A percentile compares a stretch with the other conserved stretches of the same genome.
These are phyloP conservation scores for Colletotrichum neosansevieriae DNA, from an alignment of 2,329 filamentous ascomycete species.

Conservation along the genomic window DNA sequence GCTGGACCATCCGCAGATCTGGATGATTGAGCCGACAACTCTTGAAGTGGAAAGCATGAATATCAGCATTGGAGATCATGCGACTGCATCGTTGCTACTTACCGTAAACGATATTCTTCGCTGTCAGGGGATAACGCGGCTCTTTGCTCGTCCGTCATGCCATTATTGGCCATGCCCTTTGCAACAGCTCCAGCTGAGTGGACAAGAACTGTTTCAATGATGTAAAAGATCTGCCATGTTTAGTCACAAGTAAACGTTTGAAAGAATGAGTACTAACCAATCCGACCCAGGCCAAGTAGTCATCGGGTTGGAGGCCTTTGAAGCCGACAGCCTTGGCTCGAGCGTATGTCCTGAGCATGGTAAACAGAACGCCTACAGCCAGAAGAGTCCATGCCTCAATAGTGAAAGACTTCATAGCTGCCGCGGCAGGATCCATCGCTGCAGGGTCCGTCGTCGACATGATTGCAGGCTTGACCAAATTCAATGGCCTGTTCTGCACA, in stretches of 20 bases:
- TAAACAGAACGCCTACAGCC: constrained; percentile 49
- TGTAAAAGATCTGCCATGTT: constrained; percentile 60
- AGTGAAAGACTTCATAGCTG: constrained; percentile 46
- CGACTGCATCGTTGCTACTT: rapidly evolving
- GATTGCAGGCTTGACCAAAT: neutral
- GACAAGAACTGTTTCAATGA: constrained; percentile 51
- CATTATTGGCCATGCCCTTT: constrained; percentile 66
- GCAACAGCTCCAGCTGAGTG: constrained; percentile 51
- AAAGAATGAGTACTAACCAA: constrained; percentile 51
- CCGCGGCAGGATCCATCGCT: constrained; percentile 39
- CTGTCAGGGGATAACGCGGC: constrained; percentile 56
- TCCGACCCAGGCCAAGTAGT: constrained; percentile 51
- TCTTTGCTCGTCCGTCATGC: constrained; percentile 65
- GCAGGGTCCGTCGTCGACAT: neutral
- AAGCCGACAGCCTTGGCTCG: constrained; percentile 50
- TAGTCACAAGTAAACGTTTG: constrained; percentile 1
- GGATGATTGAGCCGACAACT: constrained; percentile 65
- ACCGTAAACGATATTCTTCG: constrained; percentile 58
- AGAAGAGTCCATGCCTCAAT: constrained; percentile 53
- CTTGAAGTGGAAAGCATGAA: constrained; percentile 45
- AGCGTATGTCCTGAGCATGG: constrained; percentile 51
- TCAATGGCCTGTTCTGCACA: constrained; percentile 2
- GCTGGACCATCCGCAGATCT: constrained; percentile 65
- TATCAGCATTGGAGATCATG: neutral
- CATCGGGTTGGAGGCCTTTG: constrained; percentile 49